Conservation (phyloP, 2,329 filamentous ascomycete species). For the Fusarium brachygibbosum region DNA sequence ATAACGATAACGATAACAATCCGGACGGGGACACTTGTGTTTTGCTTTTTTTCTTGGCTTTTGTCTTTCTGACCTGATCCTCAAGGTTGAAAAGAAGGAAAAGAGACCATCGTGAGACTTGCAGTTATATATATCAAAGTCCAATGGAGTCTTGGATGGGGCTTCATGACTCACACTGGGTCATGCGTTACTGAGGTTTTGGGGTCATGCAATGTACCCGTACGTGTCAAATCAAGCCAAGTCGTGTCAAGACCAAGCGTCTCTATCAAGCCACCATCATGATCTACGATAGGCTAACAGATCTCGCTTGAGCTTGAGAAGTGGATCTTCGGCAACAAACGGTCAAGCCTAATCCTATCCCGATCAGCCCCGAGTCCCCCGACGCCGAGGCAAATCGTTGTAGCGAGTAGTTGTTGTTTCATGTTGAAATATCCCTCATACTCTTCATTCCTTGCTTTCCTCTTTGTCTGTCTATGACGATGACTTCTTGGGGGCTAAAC, state of each 20-base stretch:
- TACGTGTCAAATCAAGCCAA: constrained; percentile 25
- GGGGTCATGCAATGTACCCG: constrained; percentile 17
- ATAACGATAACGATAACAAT: constrained; percentile 12
- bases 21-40: not conserved
- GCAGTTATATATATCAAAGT: constrained; percentile 9
- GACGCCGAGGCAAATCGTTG: constrained; percentile 5
- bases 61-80: constrained; percentile 3
- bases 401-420: not conserved
- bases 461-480: constrained; percentile 4
- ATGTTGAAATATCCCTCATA: constrained; percentile 10
- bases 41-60: not conserved
- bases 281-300: constrained; percentile 27
- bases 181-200: constrained; percentile 27
- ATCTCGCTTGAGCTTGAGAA: constrained; percentile 7
- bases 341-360: constrained; percentile 9
- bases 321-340: constrained; percentile 13
- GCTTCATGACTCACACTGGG: constrained; percentile 23
- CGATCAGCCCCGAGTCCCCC: not conserved
- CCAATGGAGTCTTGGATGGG: constrained; percentile 10
- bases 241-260: constrained; percentile 2
- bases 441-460: not conserved
- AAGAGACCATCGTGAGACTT: not conserved
- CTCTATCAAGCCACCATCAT: constrained; percentile 13
- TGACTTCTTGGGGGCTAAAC: not conserved
- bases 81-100: not conserved